These are phyloP conservation scores for Suhomyces pyralidae DNA, from an alignment of 805 yeast genomes.

Conservation along the genomic window DNA sequence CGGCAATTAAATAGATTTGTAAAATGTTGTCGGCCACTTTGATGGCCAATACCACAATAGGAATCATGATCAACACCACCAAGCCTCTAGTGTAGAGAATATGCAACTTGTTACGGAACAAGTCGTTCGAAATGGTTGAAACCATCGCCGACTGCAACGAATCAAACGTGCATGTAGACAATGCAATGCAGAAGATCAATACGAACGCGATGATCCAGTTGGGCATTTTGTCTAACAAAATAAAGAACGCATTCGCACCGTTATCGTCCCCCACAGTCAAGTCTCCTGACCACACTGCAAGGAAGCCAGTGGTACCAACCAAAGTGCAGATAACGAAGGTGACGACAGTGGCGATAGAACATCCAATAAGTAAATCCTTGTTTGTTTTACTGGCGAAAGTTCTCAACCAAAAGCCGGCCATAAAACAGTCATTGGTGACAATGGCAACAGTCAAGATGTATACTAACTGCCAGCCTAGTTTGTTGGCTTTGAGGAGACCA, in stretches of 20 bases:
- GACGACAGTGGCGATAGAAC: conserved; percentile 69
- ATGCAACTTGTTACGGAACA: conserved; percentile 77
- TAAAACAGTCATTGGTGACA: conserved; percentile 83
- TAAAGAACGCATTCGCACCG: conserved; percentile 69
- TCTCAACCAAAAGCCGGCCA: conserved; percentile 92
- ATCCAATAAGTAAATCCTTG: conserved; percentile 71
- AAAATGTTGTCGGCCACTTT: conserved; percentile 78
- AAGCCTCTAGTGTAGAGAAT: conserved; percentile 63
- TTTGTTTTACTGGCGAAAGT: conserved; percentile 85
- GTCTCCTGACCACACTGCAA: conserved; percentile 89
- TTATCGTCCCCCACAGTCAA: conserved; percentile 49
- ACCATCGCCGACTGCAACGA: conserved; percentile 86
- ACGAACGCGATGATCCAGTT: conserved; percentile 85
- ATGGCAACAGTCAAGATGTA: conserved; percentile 85
- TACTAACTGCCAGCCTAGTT: conserved; percentile 84
- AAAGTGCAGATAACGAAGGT: conserved; percentile 62
- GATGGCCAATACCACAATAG: conserved; percentile 80
- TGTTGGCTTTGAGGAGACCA: conserved; percentile 61
- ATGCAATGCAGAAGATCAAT: conserved; percentile 64
- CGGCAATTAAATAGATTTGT: conserved; percentile 87
- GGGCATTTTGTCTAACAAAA: conserved; percentile 69
- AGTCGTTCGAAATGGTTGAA: conserved; percentile 84
- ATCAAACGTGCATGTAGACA: conserved; percentile 88
- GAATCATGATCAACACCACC: conserved; percentile 78
- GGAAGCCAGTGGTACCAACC: conserved; percentile 78